Percentiles rank a stretch among this genome's conserved stretches.
These are phyloP conservation scores for Cutaneotrichosporon cutaneum DNA, from an alignment of 1,284 basidiomycete genomes.

Conservation along the genomic window DNA sequence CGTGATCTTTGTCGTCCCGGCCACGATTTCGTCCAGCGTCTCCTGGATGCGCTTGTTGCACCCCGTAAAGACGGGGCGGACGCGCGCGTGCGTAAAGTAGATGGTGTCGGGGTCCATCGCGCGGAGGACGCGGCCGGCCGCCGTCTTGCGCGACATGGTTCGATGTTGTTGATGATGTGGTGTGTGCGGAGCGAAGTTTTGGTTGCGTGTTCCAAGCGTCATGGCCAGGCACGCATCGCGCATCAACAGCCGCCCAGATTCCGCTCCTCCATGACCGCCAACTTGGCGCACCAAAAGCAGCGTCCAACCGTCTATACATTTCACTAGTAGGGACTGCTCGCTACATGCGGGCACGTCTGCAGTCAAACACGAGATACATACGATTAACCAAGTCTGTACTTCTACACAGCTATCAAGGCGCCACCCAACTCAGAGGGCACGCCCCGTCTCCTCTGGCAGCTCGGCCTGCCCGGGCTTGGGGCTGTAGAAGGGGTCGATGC, in stretches of 20 bases:
- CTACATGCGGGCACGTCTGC: no score
- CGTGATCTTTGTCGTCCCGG: constrained; percentile 17
- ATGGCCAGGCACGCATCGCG: neutral
- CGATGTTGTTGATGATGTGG: neutral
- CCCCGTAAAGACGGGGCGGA: constrained; percentile 23
- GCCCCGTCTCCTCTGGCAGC: neutral
- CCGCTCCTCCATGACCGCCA: neutral
- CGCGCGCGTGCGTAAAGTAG: constrained; percentile 26
- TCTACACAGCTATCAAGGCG: neutral
- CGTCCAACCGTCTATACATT: no score
- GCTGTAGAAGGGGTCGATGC: constrained; percentile 1
- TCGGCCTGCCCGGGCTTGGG: neutral
- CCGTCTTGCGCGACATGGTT: constrained; percentile 21
- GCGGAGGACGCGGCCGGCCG: constrained; percentile 17
- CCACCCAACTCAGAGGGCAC: neutral
- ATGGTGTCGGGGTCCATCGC: constrained; percentile 22
- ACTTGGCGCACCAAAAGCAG: no score
- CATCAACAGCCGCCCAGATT: neutral
- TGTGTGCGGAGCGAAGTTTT: neutral
- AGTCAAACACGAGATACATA: neutral
- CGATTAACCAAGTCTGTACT: neutral
- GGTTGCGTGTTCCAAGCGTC: neutral
- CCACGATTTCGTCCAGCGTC: constrained; percentile 21
- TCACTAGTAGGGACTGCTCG: no score
- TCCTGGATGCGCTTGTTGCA: constrained; percentile 25